Evolutionary conservation across 2,329 filamentous ascomycete species (phyloP), one percentile per base, ranked within the genome.

Genomic region (Zalaria sp.): DNA sequence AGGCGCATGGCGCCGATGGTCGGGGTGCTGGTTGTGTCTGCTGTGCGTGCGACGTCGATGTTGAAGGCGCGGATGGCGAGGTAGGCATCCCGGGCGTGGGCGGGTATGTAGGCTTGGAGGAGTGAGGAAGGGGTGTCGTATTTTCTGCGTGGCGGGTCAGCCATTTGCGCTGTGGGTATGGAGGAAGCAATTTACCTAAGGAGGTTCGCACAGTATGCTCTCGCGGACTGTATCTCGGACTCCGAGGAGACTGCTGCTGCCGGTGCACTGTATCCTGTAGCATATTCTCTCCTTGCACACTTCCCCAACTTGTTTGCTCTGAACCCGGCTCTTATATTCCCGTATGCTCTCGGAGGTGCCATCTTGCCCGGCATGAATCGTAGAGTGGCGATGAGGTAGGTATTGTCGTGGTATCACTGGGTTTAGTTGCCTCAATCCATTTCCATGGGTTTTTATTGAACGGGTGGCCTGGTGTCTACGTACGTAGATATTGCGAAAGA

Each of bases 51-150:
- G 46, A 95, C 75, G 60, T 95, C 89, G 53, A 96, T 74, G 58
- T 98, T 98, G 61, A 98, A 79, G 39, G 88, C 83, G 48, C 89
- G 83, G 44, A 98, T 77, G 45, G 88, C 86, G 51, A 93, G 75
- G 64, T 96, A 95, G 50, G 85, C 81, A 61, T 93, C 80, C 54
- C 79, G 79, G 8, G 81, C 73, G 27, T 79, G 71, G 3, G 68
- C 68, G 1, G 86, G 87, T 46, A 95, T 75, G 63, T 95, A 94
- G 46, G 84, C 81, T 48, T 84, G 80, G 45, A 95, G 77, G 31
- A 91, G 74, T 58, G 86, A 85, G 10, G 91, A 87, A 48, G 93
- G 84, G 42, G 87, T 81, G 62, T 98, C 91, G 62, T 86, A 86
- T 59, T 81, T 81, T 59, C 87, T 93, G 51, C 4, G 7, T 7